Evolutionary conservation across 2,329 filamentous ascomycete species (phyloP), one percentile per base, ranked within the genome.

Genomic region (Lasiodiplodia theobromae): DNA sequence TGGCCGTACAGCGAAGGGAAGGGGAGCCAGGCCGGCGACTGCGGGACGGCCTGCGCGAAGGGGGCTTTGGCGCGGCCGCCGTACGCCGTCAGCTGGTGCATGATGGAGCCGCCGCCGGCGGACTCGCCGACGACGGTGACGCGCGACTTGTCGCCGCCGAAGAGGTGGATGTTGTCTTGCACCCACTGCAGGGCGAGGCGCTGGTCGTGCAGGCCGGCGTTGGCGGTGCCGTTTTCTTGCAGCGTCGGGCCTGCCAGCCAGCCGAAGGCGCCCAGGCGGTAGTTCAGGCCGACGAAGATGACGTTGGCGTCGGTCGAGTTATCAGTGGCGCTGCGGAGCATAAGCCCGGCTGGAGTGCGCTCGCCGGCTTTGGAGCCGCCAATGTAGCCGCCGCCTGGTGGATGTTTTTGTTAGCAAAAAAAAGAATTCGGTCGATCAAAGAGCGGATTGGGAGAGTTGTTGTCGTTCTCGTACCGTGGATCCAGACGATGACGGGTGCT

Each of bases 81-180:
- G 69, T 80, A 86, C 0, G 84, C 51, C 31, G 85, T 88, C 69
- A 87, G 83, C 65, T 88, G 85, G 71, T 87, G 85, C 76, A 86
- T 81, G 68, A 88, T 82, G 3, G 82, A 85, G 0, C 85, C 85
- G 8, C 79, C 86, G 34, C 86, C 86, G 10, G 86, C 85, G 18
- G 82, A 85, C 69, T 85, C 77, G 6, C 85, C 82, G 75, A 31
- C 2, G 81, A 85, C 76, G 0, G 85, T 87, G 47, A 87, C 80
- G 12, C 78, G 78, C 3, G 78, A 73, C 5, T 81, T 75, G 72
- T 87, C 83, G 8, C 86, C 86, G 4, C 86, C 85, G 71, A 87
- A 87, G 1, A 81, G 74, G 58, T 82, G 74, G 68, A 87, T 86
- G 68, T 86, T 78, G 31, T 82, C 73, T 53, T 84, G 80, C 7